Evolutionary conservation across 805 yeast genomes (phyloP), one percentile per base, ranked within the genome.

Genomic region (Kuraishia floccosa): DNA sequence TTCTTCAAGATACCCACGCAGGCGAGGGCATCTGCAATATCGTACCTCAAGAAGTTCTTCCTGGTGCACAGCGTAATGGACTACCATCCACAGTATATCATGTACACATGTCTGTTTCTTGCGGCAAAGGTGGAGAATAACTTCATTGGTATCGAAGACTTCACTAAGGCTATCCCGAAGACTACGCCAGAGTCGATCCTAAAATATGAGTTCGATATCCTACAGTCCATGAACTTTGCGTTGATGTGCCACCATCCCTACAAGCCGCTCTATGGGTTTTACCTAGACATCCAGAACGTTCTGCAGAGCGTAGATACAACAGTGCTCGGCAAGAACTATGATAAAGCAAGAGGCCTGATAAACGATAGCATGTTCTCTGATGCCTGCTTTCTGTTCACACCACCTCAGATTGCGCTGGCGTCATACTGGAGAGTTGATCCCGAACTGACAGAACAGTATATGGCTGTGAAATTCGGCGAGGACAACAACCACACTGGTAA

Each of bases 351-450:
- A 42, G 65, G 60, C 18, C 55, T 75, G 51, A 63, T 83, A 4
- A 70, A 74, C 27, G 82, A 76, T 17, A 68, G 83, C n/a, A 59
- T 84, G 25, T 58, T 78, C 22, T 74, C 89, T 13, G 95, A 91
- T 48, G 87, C 72, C 3, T 60, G 68, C 6, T 89, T 84, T 43
- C 58, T 74, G 22, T 89, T 58, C 54, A 77, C 97, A 0, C 99
- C 99, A 1, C 95, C 97, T 1, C 98, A 91, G 47, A 83, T 91
- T 19, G 96, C 97, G 1, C 59, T 91, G 31, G 91, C 96, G 0
- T 84, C 91, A 11, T 63, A 87, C 47, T 72, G 79, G 56, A 64
- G 68, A 32, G 71, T 66, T 10, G 82, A 85, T 52, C 72, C 66
- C 38, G 70, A 66, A 16, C 54, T 82, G 24, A 70, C 81, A 2